Evolutionary conservation across 495 filamentous ascomycete species (phyloP).

Genomic region (Lasiosphaeria ovina): DNA sequence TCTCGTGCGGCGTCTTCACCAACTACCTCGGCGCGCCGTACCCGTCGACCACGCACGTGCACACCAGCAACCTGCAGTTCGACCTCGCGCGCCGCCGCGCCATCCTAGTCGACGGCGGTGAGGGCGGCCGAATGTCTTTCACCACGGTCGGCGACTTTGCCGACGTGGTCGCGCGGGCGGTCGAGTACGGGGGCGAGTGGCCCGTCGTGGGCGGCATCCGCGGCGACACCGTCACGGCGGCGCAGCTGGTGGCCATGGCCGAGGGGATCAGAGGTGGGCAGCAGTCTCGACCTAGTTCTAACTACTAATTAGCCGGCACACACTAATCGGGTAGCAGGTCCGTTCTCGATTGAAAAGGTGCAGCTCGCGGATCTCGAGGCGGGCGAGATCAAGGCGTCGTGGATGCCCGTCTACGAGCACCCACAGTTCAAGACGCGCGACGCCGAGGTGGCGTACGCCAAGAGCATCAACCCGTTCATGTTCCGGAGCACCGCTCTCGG

Average conservation of each 20-base stretch:
- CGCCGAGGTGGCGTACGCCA: constrained; percentile 33
- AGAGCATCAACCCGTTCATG: constrained; percentile 36
- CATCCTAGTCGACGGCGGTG: constrained; percentile 47
- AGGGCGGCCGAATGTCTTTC: constrained; percentile 43
- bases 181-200: constrained; percentile 58
- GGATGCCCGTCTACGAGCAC: constrained; percentile 43
- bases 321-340: constrained; percentile 7
- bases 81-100: constrained; percentile 51
- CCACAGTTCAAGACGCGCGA: constrained; percentile 40
- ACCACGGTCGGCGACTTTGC: constrained; percentile 50
- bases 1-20: constrained; percentile 55
- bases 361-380: constrained; percentile 45
- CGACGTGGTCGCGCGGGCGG: constrained; percentile 45
- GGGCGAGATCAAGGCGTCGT: constrained; percentile 45
- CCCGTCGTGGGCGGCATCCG: constrained; percentile 52
- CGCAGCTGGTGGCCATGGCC: constrained; percentile 45
- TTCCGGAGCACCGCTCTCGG: constrained; percentile 41
- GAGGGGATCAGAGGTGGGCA: constrained; percentile 49
- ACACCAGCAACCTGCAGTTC: constrained; percentile 34
- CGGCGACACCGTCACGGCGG: constrained; percentile 43
- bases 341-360: constrained; percentile 45
- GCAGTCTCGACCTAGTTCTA: neutral
- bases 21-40: constrained; percentile 54
- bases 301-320: neutral
- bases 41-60: constrained; percentile 49